phyloP scores from a whole-genome alignment of 2,329 filamentous ascomycete genomes.

The Fusarium drepaniforme region DNA sequence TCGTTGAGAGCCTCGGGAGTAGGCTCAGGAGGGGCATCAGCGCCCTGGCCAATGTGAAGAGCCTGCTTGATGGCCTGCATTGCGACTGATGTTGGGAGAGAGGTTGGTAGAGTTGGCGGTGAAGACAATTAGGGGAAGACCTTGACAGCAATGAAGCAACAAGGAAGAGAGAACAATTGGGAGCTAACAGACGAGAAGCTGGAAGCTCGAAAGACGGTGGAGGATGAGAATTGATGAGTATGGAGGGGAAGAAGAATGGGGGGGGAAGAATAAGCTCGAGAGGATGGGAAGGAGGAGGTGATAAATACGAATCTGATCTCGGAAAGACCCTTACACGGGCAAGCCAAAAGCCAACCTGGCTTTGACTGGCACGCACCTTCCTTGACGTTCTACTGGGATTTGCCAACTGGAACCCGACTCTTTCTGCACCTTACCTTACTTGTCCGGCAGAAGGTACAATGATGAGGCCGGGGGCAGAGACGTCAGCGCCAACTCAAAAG shows the following conservation, averaged over 20 bases:
- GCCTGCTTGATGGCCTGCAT: slow-evolving; percentile 61
- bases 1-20: slow-evolving; percentile 74
- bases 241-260: slow-evolving; percentile 24
- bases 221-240: slow-evolving; percentile 18
- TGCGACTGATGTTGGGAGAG: slow-evolving; percentile 36
- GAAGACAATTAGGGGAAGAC: slow-evolving; percentile 4
- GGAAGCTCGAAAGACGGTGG: slow-evolving; percentile 4
- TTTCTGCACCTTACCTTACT: slow-evolving; percentile 34
- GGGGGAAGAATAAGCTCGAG: slow-evolving; percentile 19
- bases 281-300: slow-evolving; percentile 28
- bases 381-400: slow-evolving; percentile 23
- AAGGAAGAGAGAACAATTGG: not conserved
- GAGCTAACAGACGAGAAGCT: slow-evolving; percentile 13
- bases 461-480: no score
- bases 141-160: not conserved
- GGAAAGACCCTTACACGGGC: slow-evolving; percentile 30
- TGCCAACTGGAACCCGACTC: not conserved
- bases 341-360: not conserved
- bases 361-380: slow-evolving; percentile 12
- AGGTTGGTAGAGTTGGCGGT: slow-evolving; percentile 32
- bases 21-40: slow-evolving; percentile 61
- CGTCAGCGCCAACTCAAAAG: no score
- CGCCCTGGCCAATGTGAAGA: slow-evolving; percentile 52
- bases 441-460: slow-evolving; percentile 1
- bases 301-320: slow-evolving; percentile 41